Percentiles rank a stretch among this genome's conserved stretches.
Evolutionary conservation across 1,284 basidiomycete genomes (phyloP).

Genomic region (Tetrapyrgos nigripes): DNA sequence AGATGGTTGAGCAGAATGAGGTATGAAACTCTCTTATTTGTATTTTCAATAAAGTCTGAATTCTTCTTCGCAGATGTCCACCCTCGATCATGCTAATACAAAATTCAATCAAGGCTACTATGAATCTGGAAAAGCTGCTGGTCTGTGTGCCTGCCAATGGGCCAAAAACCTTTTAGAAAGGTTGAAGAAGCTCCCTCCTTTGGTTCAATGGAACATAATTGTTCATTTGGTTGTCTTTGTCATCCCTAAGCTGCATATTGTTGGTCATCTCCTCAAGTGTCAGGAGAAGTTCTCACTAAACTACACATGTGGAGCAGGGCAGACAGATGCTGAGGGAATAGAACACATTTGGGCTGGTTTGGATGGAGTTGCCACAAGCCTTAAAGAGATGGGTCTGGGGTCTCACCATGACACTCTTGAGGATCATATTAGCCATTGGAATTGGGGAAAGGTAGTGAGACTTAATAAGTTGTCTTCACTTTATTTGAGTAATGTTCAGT

Average conservation of each 20-base stretch:
- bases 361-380: slow-evolving; percentile 22
- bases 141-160: slow-evolving; percentile 27
- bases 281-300: slow-evolving; percentile 29
- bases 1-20: no score
- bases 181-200: slow-evolving; percentile 7
- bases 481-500: neutral
- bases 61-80: no score
- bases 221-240: slow-evolving; percentile 11
- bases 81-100: no score
- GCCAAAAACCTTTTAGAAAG: slow-evolving; percentile 10
- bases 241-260: slow-evolving; percentile 33
- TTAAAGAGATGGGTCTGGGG: slow-evolving; percentile 31
- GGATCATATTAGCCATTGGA: slow-evolving; percentile 31
- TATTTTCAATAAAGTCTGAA: no score
- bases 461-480: slow-evolving; percentile 16
- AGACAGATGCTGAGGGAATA: slow-evolving; percentile 33
- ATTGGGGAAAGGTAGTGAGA: slow-evolving; percentile 31
- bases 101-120: no score
- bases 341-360: slow-evolving; percentile 29
- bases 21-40: no score
- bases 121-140: no score
- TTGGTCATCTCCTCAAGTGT: slow-evolving; percentile 25
- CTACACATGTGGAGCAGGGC: slow-evolving; percentile 21
- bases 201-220: slow-evolving; percentile 2
- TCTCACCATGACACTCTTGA: slow-evolving; percentile 27